Percentiles rank a stretch among this genome's conserved stretches.
These are phyloP conservation scores for Alternaria sp. DNA, from an alignment of 2,329 filamentous ascomycete species.

Conservation along the genomic window DNA sequence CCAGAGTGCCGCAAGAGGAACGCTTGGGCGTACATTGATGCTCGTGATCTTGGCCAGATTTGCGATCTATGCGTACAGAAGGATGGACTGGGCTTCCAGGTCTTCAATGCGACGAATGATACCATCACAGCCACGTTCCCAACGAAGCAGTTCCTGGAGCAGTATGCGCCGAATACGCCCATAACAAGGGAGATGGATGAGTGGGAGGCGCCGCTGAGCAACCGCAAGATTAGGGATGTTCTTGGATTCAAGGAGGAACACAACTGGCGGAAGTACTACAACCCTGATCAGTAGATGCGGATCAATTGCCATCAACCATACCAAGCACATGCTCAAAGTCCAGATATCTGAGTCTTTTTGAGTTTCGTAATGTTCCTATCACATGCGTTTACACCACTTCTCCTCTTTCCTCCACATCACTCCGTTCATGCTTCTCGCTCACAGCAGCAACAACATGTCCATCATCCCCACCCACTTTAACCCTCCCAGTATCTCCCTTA, in stretches of 20 bases:
- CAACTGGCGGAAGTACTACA: conserved; percentile 61
- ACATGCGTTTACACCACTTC: neutral
- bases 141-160: conserved; percentile 60
- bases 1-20: conserved; percentile 62
- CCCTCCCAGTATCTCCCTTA: conserved; percentile 36
- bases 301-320: neutral
- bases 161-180: conserved; percentile 56
- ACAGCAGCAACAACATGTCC: conserved; percentile 2
- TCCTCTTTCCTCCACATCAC: neutral
- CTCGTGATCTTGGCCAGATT: conserved; percentile 67
- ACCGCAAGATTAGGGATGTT: conserved; percentile 65
- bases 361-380: neutral
- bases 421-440: neutral
- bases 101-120: conserved; percentile 70
- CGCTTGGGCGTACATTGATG: conserved; percentile 69
- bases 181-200: conserved; percentile 64
- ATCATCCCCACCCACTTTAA: conserved; percentile 11
- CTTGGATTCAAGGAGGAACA: conserved; percentile 66
- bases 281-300: conserved; percentile 27
- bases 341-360: neutral
- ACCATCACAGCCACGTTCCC: conserved; percentile 63
- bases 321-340: neutral
- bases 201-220: conserved; percentile 66
- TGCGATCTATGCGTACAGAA: conserved; percentile 61
- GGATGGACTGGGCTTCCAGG: conserved; percentile 65